Conservation (phyloP, 1,284 basidiomycete genomes). For the Phaffia rhodozyma region DNA sequence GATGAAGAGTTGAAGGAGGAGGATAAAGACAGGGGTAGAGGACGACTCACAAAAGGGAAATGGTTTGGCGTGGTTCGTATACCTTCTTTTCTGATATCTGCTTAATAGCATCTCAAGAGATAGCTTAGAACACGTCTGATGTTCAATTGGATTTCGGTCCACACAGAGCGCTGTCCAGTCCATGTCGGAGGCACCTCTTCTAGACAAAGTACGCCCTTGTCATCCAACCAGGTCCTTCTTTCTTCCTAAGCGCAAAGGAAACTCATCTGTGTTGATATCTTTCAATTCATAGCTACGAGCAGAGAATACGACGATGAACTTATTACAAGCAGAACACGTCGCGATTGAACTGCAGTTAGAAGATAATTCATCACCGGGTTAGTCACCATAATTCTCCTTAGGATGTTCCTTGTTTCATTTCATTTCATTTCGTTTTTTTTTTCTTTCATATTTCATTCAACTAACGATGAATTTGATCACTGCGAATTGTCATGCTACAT, state of each 20-base stretch:
- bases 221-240: too few species aligned
- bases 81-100: not conserved
- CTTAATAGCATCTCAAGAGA: not conserved
- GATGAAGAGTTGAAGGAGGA: slow-evolving; percentile 17
- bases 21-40: slow-evolving; percentile 13
- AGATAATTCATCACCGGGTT: slow-evolving; percentile 10
- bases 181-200: slow-evolving; percentile 16
- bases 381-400: not conserved
- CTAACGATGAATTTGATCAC: too few species aligned
- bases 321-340: slow-evolving; percentile 24
- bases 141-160: not conserved
- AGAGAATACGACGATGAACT: slow-evolving; percentile 17
- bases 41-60: slow-evolving; percentile 17
- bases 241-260: not conserved
- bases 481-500: slow-evolving; percentile 9
- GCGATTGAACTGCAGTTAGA: slow-evolving; percentile 34
- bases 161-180: slow-evolving; percentile 17
- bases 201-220: slow-evolving; percentile 5
- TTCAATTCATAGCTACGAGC: not conserved
- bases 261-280: not conserved
- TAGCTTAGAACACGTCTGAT: not conserved
- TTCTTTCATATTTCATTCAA: too few species aligned
- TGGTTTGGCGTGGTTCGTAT: slow-evolving; percentile 18
- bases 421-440: not conserved
- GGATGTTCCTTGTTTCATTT: too few species aligned